Evolutionary conservation across 257 asterid genomes (phyloP).

Genomic region (Primulina tabacum): DNA sequence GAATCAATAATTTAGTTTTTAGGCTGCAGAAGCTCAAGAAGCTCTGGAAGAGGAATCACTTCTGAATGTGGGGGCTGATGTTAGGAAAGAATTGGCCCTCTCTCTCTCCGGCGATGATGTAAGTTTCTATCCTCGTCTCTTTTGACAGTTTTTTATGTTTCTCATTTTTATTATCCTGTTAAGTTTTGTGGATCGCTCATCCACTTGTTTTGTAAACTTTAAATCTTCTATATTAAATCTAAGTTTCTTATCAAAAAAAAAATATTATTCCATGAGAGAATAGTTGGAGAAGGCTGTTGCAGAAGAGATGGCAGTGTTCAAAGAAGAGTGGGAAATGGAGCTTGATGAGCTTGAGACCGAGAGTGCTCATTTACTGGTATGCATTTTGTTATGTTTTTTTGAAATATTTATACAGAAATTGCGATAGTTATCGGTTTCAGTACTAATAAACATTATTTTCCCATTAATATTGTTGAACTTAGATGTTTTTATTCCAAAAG

Average conservation of each 20-base stretch:
- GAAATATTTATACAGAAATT: slow-evolving; percentile 1
- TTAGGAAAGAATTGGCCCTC: slow-evolving; percentile 75
- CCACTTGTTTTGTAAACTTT: no score
- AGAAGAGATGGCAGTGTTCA: slow-evolving; percentile 69
- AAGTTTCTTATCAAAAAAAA: no score
- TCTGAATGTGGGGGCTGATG: slow-evolving; percentile 74
- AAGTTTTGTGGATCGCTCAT: no score
- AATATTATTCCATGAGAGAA: slow-evolving; percentile 22
- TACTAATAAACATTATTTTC: slow-evolving; percentile 13
- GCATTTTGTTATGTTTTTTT: slow-evolving; percentile 17
- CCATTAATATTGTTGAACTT: neutral
- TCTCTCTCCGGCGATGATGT: slow-evolving; percentile 67
- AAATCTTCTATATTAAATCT: no score
- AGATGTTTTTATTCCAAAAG: neutral
- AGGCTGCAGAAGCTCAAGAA: slow-evolving; percentile 99
- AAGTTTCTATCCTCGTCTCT: neutral
- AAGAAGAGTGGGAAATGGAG: slow-evolving; percentile 81
- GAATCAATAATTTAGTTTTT: slow-evolving; percentile 23
- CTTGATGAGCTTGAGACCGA: slow-evolving; percentile 91
- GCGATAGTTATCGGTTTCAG: slow-evolving; percentile 1
- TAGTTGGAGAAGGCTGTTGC: slow-evolving; percentile 84
- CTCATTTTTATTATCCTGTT: slow-evolving; percentile 3
- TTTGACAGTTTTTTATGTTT: neutral
- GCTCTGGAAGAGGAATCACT: slow-evolving; percentile 85
- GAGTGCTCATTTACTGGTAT: slow-evolving; percentile 80